Percentiles rank a stretch among this genome's conserved stretches.
Conservation (phyloP, 768 basidiomycete genomes). For the Hydnum rufescens region DNA sequence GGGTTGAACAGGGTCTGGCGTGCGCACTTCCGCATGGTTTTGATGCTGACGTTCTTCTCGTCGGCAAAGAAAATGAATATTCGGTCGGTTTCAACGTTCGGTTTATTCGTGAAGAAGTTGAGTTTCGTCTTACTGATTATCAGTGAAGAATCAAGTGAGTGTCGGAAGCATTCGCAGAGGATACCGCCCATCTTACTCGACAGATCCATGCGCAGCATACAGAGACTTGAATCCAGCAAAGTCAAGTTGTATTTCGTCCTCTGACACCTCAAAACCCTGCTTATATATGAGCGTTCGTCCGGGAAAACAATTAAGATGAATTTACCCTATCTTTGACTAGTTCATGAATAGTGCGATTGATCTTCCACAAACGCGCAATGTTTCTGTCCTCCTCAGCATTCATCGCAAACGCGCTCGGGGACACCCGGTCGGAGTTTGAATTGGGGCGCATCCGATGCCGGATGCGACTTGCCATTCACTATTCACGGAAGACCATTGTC, state of each 20-base stretch:
- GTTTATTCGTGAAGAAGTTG: slow-evolving; percentile 74
- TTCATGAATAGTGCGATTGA: slow-evolving; percentile 91
- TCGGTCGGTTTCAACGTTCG: slow-evolving; percentile 45
- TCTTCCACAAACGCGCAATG: slow-evolving; percentile 71
- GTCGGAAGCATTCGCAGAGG: neutral
- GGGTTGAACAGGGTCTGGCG: neutral
- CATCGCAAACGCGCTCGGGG: too few species aligned
- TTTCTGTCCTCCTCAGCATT: slow-evolving; percentile 18
- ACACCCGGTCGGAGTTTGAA: too few species aligned
- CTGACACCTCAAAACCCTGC: slow-evolving; percentile 84
- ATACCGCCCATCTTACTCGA: slow-evolving; percentile 47
- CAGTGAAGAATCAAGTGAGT: neutral
- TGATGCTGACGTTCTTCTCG: slow-evolving; percentile 86
- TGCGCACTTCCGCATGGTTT: slow-evolving; percentile 90
- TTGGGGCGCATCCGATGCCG: too few species aligned
- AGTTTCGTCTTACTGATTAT: slow-evolving; percentile 56
- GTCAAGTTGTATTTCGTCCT: slow-evolving; percentile 85
- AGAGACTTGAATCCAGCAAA: slow-evolving; percentile 52
- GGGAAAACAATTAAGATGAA: neutral
- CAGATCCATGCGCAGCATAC: slow-evolving; percentile 55
- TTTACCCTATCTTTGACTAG: slow-evolving; percentile 83
- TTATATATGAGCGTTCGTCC: slow-evolving; percentile 1
- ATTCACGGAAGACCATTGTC: too few species aligned
- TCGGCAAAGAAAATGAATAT: slow-evolving; percentile 95
- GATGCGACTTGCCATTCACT: too few species aligned